Conservation (phyloP, 164 flowering plant genomes). For the Santalum album region DNA sequence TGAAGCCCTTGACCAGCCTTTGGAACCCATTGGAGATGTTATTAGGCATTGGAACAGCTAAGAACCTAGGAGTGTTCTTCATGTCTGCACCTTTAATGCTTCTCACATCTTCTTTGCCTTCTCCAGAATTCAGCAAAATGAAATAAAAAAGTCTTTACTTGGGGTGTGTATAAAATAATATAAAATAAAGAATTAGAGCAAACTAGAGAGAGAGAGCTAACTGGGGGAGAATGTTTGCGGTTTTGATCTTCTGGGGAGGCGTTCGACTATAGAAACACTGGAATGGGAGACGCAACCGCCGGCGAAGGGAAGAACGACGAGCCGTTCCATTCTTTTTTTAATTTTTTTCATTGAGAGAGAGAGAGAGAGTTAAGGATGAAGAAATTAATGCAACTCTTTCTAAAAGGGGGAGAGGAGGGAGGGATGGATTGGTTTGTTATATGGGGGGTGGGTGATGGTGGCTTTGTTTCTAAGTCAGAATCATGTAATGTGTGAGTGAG, state of each 20-base stretch:
- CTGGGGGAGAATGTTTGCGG: conserved; percentile 10
- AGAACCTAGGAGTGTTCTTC: conserved; percentile 37
- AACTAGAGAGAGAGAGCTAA: neutral
- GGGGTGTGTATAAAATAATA: neutral
- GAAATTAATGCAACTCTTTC: conserved; percentile 1
- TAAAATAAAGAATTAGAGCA: conserved; percentile 11
- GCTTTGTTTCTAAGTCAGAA: conserved; percentile 38
- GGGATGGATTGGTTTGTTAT: conserved; percentile 21
- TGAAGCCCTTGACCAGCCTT: conserved; percentile 57
- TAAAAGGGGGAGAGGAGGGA: neutral
- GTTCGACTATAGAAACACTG: conserved; percentile 28
- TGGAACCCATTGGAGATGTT: conserved; percentile 47
- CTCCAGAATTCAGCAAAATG: too few species aligned
- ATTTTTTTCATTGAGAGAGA: conserved; percentile 23
- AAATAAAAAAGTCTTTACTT: too few species aligned
- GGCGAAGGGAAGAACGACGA: conserved; percentile 55
- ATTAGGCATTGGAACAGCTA: conserved; percentile 42
- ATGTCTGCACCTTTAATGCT: conserved; percentile 30
- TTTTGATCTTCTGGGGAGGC: conserved; percentile 24
- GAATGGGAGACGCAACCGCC: conserved; percentile 51
- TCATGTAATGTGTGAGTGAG: conserved; percentile 23
- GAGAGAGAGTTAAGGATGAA: conserved; percentile 3
- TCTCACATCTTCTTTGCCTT: conserved; percentile 29
- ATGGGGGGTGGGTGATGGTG: conserved; percentile 17
- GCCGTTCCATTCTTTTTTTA: conserved; percentile 61